Conservation (phyloP, 441 rosid genomes). For the Gossypium gossypioides region DNA sequence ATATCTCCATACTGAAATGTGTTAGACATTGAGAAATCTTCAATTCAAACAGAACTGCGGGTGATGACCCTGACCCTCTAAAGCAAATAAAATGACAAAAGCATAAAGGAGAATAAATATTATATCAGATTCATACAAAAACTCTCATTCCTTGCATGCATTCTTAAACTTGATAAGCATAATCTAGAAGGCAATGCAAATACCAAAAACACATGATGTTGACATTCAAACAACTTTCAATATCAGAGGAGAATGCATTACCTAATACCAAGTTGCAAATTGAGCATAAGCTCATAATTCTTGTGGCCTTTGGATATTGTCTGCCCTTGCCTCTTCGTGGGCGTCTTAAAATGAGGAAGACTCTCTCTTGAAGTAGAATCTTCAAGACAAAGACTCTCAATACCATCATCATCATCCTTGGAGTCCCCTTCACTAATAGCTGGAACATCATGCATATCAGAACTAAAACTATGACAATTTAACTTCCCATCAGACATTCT, state of each 20-base stretch:
- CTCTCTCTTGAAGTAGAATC: conserved; percentile 28
- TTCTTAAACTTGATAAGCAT: not conserved
- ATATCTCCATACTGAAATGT: not conserved
- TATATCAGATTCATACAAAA: not conserved
- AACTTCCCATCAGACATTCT: conserved; percentile 59
- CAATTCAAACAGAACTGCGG: not conserved
- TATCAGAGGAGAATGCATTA: conserved; percentile 17
- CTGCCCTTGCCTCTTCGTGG: conserved; percentile 64
- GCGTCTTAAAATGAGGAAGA: conserved; percentile 30
- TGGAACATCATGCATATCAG: conserved; percentile 15
- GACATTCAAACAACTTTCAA: conserved; percentile 4
- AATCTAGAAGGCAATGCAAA: not conserved
- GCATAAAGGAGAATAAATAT: not conserved
- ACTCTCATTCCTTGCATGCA: not conserved
- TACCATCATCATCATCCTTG: conserved; percentile 37
- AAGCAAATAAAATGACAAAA: not conserved
- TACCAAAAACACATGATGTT: not conserved
- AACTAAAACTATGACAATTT: conserved; percentile 28
- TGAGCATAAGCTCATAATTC: conserved; percentile 94
- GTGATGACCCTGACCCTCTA: not conserved
- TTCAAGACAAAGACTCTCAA: conserved; percentile 27
- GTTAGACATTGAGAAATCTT: not conserved
- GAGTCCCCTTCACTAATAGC: conserved; percentile 22
- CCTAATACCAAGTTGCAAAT: conserved; percentile 96
- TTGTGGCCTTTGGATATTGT: conserved; percentile 86